A percentile compares a stretch with the other conserved stretches of the same genome.
These are phyloP conservation scores for Linnemannia elongata DNA, from an alignment of 192 early-diverging fungal species.

Conservation along the genomic window DNA sequence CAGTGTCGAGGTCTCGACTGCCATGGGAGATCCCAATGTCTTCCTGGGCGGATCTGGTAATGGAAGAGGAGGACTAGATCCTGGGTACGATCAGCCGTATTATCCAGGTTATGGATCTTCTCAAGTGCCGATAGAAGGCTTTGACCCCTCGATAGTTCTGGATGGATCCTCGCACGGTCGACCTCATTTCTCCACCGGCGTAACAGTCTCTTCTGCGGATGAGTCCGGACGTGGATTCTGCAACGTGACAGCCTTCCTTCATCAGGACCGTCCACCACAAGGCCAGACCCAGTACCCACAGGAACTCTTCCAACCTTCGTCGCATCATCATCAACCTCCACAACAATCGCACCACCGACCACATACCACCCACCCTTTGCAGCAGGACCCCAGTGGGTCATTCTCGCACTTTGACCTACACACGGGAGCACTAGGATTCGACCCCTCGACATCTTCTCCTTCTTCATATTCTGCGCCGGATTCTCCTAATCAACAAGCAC, in stretches of 20 bases:
- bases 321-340: slow-evolving; percentile 3
- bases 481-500: not conserved
- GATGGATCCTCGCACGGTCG: slow-evolving; percentile 1
- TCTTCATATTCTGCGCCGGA: slow-evolving; percentile 20
- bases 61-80: slow-evolving; percentile 7
- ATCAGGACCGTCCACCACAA: not conserved
- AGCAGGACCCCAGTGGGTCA: slow-evolving; percentile 4
- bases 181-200: not conserved
- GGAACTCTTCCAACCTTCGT: not conserved
- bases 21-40: slow-evolving; percentile 5
- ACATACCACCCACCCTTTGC: not conserved
- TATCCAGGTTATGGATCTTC: slow-evolving; percentile 5
- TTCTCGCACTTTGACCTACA: slow-evolving; percentile 14
- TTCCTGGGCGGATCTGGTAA: not conserved
- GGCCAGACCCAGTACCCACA: not conserved
- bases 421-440: slow-evolving; percentile 6
- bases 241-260: not conserved
- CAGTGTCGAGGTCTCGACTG: slow-evolving; percentile 2
- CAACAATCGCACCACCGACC: not conserved
- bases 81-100: slow-evolving; percentile 14
- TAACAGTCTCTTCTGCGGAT: not conserved
- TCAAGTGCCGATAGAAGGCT: slow-evolving; percentile 18
- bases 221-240: not conserved
- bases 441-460: slow-evolving; percentile 17
- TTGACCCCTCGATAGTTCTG: slow-evolving; percentile 21